Evolutionary conservation across 2,329 filamentous ascomycete genomes (phyloP), one percentile per base, ranked within the genome.

Genomic region (Colletotrichum destructivum): DNA sequence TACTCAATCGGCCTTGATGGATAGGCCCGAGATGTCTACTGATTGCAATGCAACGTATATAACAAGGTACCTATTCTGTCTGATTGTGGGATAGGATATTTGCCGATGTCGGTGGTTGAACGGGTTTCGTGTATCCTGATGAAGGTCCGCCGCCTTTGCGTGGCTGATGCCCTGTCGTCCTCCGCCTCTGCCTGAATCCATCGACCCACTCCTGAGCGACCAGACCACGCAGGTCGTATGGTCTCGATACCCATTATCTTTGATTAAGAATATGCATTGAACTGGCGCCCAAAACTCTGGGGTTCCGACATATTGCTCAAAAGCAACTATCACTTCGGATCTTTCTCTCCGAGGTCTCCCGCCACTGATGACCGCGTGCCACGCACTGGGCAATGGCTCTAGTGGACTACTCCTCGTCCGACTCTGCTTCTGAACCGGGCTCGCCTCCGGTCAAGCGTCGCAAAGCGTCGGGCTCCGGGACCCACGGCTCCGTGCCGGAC

Each of bases 321-420:
- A 44, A 40, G 21, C 26, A 26, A 9, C 16, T 13, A 31, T 51
- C 51, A 42, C 51, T n/a, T 13, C 26, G 51, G 35, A 55, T 69
- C 66, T 59, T 64, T 12, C 26, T 31, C 59, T 64, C n/a, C 31
- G 40, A 40, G 16, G 13, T 52, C 40, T 13, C 42, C 47, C 18
- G 11, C 12, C 35, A 56, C 8, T 3, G 18, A 26, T 57, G 35
- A 65, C 13, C 51, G 15, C 44, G 46, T 40, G 16, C 54, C 31
- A 46, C 35, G 12, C 62, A 47, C 60, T 40, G 18, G 26, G 54
- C 46, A 75, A 92, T 92, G 90, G 83, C 85, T 66, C 84, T 94
- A 44, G 91, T 94, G 74, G 86, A 90, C 76, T 94, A 95, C 79
- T 87, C 89, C 18, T 87, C 87, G 67, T 89, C 80, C 47, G 69